Evolutionary conservation across 306 rosid species (phyloP), one percentile per base, ranked within the genome.

Genomic region (Cyclanthera cordifolia): DNA sequence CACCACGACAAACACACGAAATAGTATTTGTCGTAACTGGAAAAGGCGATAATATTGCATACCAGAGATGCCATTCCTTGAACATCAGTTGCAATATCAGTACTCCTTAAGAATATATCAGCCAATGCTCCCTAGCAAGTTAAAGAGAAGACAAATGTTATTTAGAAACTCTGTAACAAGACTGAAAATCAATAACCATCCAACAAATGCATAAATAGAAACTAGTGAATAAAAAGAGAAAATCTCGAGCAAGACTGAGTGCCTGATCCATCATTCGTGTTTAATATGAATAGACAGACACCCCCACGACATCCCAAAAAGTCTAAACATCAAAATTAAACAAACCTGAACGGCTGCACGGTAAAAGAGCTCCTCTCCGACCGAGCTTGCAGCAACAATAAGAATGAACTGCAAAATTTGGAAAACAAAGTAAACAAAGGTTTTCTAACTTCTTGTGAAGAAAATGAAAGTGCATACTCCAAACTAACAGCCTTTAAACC

Each of bases 341-440:
- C 84, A 79, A 53, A 93, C 98, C 96, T 93, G 98, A 82, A 93
- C 90, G 20, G 98, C 98, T 54, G 98, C 98, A 71, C 98, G 83
- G 76, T 93, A 93, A 82, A 93, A 93, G 67, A 93, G 98, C 72
- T 93, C 98, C 85, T 93, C 98, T 64, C 98, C 98, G 25, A 89
- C 95, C 9, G 98, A 93, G 84, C 98, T 93, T 67, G 98, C 98
- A 16, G 96, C 88, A 68, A 93, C 96, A 72, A 93, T 85, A 63
- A 93, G 78, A 74, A 93, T 82, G 79, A 93, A 93, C 98, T 92
- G 84, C 73, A 51, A 73, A 71, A 54, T 15, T 32, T 16, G 12
- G 28, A 37, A 53, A 17, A 71, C 39, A 23, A 70, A 32, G 27
- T 52, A 54, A 71, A 39, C 45, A 20, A 45, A 37, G 37, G 16